phyloP scores from a whole-genome alignment of 2,329 filamentous ascomycete genomes.

The Cryphonectria radicalis region DNA sequence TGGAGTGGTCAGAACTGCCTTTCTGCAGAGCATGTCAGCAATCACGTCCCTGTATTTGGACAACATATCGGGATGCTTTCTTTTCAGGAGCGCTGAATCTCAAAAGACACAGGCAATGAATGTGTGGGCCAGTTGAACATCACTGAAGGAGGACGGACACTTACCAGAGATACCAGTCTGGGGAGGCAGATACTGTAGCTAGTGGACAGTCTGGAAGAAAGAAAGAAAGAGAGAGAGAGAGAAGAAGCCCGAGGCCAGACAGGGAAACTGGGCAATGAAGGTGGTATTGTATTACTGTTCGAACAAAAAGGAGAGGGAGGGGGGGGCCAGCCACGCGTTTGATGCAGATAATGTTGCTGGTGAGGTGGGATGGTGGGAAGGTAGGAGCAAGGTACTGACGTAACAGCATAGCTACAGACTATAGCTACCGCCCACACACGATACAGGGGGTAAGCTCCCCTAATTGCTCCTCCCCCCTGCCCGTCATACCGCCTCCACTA shows the following conservation, averaged over 20 bases:
- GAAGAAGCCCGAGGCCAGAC: not conserved
- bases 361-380: not conserved
- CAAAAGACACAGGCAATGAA: not conserved
- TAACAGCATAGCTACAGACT: not conserved
- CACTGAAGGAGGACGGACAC: not conserved
- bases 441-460: slow-evolving; percentile 5
- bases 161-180: not conserved
- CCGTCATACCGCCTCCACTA: not conserved
- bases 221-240: not conserved
- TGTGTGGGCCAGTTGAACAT: not conserved
- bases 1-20: not conserved
- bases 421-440: not conserved
- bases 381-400: not conserved
- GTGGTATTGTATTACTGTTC: not conserved
- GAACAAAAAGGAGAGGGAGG: not conserved
- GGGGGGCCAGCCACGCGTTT: not conserved
- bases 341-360: not conserved
- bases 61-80: not conserved
- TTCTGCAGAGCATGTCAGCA: not conserved
- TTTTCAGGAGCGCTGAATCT: too few species aligned
- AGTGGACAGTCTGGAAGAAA: not conserved
- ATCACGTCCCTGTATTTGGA: not conserved
- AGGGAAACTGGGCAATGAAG: not conserved
- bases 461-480: not conserved
- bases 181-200: not conserved